Conservation (phyloP, 2,329 filamentous ascomycete genomes). For the Rhexocercosporidium sp. region DNA sequence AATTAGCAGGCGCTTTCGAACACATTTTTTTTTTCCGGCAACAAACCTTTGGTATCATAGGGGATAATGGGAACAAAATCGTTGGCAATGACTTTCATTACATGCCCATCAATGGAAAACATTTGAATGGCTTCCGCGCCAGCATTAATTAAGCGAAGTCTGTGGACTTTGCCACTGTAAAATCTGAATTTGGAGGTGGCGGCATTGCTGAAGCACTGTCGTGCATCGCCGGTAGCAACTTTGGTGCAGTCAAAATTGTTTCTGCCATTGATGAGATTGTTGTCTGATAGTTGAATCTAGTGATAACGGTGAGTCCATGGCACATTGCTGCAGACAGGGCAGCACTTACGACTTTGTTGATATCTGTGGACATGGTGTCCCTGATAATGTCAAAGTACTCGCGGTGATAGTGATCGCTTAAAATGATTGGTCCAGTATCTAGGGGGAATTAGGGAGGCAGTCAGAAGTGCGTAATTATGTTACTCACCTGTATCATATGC, state of each 20-base stretch:
- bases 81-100: slow-evolving; percentile 69
- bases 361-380: slow-evolving; percentile 26
- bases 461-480: not conserved
- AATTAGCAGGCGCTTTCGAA: slow-evolving; percentile 64
- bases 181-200: slow-evolving; percentile 46
- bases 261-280: slow-evolving; percentile 44
- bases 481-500: slow-evolving; percentile 57
- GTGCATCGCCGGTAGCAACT: slow-evolving; percentile 29
- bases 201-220: slow-evolving; percentile 34
- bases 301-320: not conserved
- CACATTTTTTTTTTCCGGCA: not conserved
- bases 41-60: slow-evolving; percentile 2
- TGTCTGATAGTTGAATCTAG: slow-evolving; percentile 38
- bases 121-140: slow-evolving; percentile 54
- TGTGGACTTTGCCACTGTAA: slow-evolving; percentile 49
- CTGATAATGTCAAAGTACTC: slow-evolving; percentile 51
- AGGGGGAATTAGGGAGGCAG: not conserved
- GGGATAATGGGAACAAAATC: slow-evolving; percentile 60
- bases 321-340: too few relatives aligned
- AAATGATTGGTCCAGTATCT: slow-evolving; percentile 61
- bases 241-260: slow-evolving; percentile 39
- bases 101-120: slow-evolving; percentile 54
- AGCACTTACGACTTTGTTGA: slow-evolving; percentile 10
- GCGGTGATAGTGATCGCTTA: slow-evolving; percentile 47
- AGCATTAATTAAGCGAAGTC: slow-evolving; percentile 54